These are phyloP conservation scores for Hypoxylon crocopeplum DNA, from an alignment of 495 filamentous ascomycete species.

Conservation along the genomic window DNA sequence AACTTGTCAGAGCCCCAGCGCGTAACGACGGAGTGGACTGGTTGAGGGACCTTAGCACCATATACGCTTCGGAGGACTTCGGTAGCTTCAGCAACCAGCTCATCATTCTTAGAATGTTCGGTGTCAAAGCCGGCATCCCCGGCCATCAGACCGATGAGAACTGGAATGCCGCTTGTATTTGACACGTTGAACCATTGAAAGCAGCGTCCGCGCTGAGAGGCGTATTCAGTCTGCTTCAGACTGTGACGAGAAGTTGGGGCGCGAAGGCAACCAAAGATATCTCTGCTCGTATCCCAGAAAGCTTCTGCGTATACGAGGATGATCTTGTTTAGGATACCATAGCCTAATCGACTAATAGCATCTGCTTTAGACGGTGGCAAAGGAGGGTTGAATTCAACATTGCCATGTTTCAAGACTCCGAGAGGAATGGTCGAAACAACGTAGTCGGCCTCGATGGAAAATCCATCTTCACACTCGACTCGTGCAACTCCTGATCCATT, in stretches of 20 bases:
- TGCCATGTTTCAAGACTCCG: constrained; percentile 82
- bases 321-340: constrained; percentile 94
- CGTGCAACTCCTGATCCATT: constrained; percentile 48
- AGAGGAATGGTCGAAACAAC: constrained; percentile 89
- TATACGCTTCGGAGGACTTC: constrained; percentile 71
- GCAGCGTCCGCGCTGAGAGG: constrained; percentile 74
- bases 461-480: constrained; percentile 82
- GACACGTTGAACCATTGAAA: constrained; percentile 98
- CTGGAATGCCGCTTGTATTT: constrained; percentile 84
- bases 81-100: constrained; percentile 80
- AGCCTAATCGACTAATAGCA: constrained; percentile 87
- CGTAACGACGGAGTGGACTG: constrained; percentile 89
- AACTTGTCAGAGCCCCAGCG: constrained; percentile 91
- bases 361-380: constrained; percentile 85
- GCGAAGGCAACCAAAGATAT: constrained; percentile 92
- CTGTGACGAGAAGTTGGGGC: constrained; percentile 64
- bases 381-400: constrained; percentile 79
- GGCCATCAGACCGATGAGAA: constrained; percentile 92
- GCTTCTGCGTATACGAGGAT: constrained; percentile 86
- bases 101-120: constrained; percentile 74
- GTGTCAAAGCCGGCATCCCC: constrained; percentile 91
- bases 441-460: constrained; percentile 77
- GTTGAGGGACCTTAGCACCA: constrained; percentile 64
- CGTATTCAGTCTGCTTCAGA: constrained; percentile 59
- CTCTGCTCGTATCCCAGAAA: constrained; percentile 91